phyloP scores from a whole-genome alignment of 2,329 filamentous ascomycete species.

The Pseudogymnoascus pannorum region DNA sequence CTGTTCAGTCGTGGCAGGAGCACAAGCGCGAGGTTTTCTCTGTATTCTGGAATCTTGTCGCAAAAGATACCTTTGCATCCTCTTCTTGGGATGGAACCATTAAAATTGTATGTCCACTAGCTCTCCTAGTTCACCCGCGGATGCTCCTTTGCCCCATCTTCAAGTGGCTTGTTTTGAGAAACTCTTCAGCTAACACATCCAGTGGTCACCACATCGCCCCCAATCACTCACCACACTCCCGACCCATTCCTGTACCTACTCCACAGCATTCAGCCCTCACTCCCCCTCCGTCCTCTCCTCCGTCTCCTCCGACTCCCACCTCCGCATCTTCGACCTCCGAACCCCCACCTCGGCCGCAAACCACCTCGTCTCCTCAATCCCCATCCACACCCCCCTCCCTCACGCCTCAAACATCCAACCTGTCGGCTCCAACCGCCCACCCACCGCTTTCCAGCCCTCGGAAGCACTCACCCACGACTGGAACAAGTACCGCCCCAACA shows the following conservation, averaged over 20 bases:
- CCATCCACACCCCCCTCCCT: slow-evolving; percentile 53
- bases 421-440: slow-evolving; percentile 23
- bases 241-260: slow-evolving; percentile 90
- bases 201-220: slow-evolving; percentile 77
- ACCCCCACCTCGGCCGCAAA: slow-evolving; percentile 81
- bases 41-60: slow-evolving; percentile 84
- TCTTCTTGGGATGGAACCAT: slow-evolving; percentile 95
- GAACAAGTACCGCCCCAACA: slow-evolving; percentile 90
- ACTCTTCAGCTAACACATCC: slow-evolving; percentile 1
- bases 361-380: slow-evolving; percentile 74
- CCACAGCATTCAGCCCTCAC: slow-evolving; percentile 81
- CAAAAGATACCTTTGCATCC: slow-evolving; percentile 84
- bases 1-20: slow-evolving; percentile 86
- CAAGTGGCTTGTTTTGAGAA: slow-evolving; percentile 1
- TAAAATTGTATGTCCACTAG: slow-evolving; percentile 57
- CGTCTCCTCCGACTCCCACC: slow-evolving; percentile 80
- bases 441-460: slow-evolving; percentile 29
- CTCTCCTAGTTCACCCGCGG: background rate
- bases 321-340: slow-evolving; percentile 86
- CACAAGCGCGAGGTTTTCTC: slow-evolving; percentile 91
- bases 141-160: no score
- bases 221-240: slow-evolving; percentile 78
- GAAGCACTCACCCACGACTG: slow-evolving; percentile 95
- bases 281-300: slow-evolving; percentile 79
- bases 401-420: slow-evolving; percentile 3